Percentiles rank a stretch among this genome's conserved stretches.
Conservation (phyloP, 306 rosid genomes). For the Trichosanthes cucumerina region DNA sequence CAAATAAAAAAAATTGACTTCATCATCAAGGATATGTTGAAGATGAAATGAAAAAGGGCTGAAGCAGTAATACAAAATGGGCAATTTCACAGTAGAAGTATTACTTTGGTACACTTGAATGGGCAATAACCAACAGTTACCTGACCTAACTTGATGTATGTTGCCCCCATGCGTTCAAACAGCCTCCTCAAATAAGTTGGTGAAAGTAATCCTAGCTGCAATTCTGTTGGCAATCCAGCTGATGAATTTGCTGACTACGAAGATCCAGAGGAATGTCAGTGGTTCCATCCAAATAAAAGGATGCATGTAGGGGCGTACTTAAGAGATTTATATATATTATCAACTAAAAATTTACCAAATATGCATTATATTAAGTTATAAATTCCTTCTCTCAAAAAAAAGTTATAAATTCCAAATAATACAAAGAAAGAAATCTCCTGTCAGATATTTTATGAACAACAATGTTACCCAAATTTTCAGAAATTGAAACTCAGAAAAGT, state of each 20-base stretch:
- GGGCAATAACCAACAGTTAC: slow-evolving; percentile 24
- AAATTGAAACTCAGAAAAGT: background rate
- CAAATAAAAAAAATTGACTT: background rate
- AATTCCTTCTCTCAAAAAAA: no score
- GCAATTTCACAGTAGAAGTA: background rate
- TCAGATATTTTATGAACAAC: background rate
- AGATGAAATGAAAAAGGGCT: background rate
- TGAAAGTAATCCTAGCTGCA: slow-evolving; percentile 75
- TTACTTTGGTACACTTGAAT: background rate
- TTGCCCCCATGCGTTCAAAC: slow-evolving; percentile 94
- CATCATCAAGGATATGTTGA: background rate
- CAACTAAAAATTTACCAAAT: background rate
- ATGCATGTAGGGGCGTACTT: background rate
- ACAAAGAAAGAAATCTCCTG: background rate
- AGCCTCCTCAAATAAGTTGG: slow-evolving; percentile 74
- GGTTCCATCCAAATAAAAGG: background rate
- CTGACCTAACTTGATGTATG: slow-evolving; percentile 92
- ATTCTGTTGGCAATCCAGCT: slow-evolving; percentile 47
- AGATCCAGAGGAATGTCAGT: slow-evolving; percentile 6
- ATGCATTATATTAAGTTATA: background rate
- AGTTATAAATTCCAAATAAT: background rate
- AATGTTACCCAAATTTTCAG: background rate
- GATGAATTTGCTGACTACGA: slow-evolving; percentile 61
- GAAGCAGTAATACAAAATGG: background rate
- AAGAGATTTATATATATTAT: background rate